These are phyloP conservation scores for Fusarium mexicanum DNA, from an alignment of 2,329 filamentous ascomycete genomes.

Conservation along the genomic window DNA sequence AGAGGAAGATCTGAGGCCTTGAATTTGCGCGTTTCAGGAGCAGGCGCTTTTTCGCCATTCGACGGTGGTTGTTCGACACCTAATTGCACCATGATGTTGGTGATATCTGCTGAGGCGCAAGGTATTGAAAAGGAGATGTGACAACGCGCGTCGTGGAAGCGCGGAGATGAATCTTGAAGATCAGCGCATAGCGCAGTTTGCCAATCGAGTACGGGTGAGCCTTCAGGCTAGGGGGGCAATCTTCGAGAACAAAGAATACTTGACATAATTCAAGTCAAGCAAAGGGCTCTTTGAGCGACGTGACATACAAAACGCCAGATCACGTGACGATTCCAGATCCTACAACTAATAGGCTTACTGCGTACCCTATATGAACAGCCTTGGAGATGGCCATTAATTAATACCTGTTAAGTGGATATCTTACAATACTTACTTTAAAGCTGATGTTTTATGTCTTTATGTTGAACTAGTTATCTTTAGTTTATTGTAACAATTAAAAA, in stretches of 20 bases:
- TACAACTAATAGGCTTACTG: neutral
- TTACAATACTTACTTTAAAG: neutral
- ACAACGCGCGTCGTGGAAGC: constrained; percentile 14
- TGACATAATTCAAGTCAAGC: constrained; percentile 2
- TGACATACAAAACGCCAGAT: constrained; percentile 40
- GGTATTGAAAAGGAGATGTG: constrained; percentile 17
- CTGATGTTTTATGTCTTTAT: neutral
- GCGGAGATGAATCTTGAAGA: constrained; percentile 9
- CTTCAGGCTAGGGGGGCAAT: neutral
- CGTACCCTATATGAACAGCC: constrained; percentile 5
- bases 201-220: neutral
- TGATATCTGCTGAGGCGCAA: constrained; percentile 1
- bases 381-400: neutral
- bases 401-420: neutral
- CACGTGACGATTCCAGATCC: constrained; percentile 30
- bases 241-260: neutral
- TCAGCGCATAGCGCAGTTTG: constrained; percentile 32
- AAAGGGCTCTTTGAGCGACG: constrained; percentile 18
- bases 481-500: too few species aligned
- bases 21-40: constrained; percentile 58
- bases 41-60: constrained; percentile 23
- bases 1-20: constrained; percentile 81
- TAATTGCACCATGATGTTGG: constrained; percentile 35
- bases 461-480: neutral
- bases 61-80: constrained; percentile 34